Base-by-base conservation (phyloP, 441 rosid genomes). In the Daphne laureola region DNA sequence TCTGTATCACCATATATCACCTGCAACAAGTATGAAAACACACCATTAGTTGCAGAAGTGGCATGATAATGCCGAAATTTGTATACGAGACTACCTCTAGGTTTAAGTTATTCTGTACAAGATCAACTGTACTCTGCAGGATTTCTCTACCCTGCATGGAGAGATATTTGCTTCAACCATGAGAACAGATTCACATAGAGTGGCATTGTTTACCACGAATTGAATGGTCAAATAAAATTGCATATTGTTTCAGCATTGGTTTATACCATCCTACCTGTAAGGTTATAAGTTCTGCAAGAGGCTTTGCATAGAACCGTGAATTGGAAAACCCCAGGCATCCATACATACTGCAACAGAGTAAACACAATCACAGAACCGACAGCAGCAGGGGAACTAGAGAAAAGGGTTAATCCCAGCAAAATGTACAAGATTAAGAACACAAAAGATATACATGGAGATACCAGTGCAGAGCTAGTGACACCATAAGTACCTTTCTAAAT, bases 271-370 rank as follows among this genome's bases (percentile, higher is more conserved):
- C 68, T 78, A 83, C 99, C 65, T 87, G 95, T 68, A 78, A 78
- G 12, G 99, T 93, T 57, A 90, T 80, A 65, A 93, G 89, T 73
- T 93, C 97, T 25, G 99, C 97, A 53, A 90, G 81, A 74, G 95
- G 96, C 74, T 90, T 90, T 55, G 99, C 99, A 54, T 93, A 93
- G 73, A 93, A 93, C 79, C 99, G 82, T 46, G 96, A 93, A 71
- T 90, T 87, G 63, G 95, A 82, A 73, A 87, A 93, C 58, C 99
- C 99, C 68, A 93, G 95, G 78, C 95, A 93, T 75, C 97, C 97
- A 73, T 93, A 90, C 95, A 93, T 85, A 76, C 99, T 90, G 90
- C 73, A 66, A 31, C 8, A 8, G 38, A 31, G 11, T 31, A 8
- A 31, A 31, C 38, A 31, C 38, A 31, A 31, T 31, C 11, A 31